A percentile compares a stretch with the other conserved stretches of the same genome.
Conservation (phyloP, 75 land plant genomes). For the Cryptomeria japonica region DNA sequence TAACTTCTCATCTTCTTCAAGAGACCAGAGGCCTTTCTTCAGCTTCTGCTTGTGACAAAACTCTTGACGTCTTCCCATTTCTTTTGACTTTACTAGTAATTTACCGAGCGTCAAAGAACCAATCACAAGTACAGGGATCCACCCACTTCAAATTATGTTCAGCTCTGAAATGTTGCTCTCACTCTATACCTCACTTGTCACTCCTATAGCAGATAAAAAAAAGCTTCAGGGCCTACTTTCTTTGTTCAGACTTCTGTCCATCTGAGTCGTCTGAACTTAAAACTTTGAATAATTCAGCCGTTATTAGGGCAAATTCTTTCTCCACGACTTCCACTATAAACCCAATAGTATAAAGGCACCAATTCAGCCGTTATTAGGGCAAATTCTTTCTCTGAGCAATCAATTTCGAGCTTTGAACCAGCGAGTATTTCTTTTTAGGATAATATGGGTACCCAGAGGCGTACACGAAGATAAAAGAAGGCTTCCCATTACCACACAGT, state of each 20-base stretch:
- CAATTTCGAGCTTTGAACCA: background rate
- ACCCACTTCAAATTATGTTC: too few species aligned
- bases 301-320: too few species aligned
- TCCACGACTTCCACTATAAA: background rate
- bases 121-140: background rate
- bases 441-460: too few species aligned
- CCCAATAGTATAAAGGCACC: background rate
- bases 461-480: background rate
- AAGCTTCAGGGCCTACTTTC: background rate
- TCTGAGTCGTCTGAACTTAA: background rate
- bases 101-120: background rate
- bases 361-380: background rate
- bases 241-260: background rate
- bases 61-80: conserved; percentile 13
- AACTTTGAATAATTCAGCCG: background rate
- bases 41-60: conserved; percentile 47
- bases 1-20: conserved; percentile 62
- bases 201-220: background rate
- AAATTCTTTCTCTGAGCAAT: background rate
- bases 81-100: background rate
- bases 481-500: background rate
- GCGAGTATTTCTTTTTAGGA: background rate
- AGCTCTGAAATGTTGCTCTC: too few species aligned
- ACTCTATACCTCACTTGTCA: background rate
- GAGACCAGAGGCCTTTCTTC: conserved; percentile 65